Percentiles rank a stretch among this genome's conserved stretches.
phyloP scores from a whole-genome alignment of 805 yeast genomes.

The Saccharomycopsis fibuligera region DNA sequence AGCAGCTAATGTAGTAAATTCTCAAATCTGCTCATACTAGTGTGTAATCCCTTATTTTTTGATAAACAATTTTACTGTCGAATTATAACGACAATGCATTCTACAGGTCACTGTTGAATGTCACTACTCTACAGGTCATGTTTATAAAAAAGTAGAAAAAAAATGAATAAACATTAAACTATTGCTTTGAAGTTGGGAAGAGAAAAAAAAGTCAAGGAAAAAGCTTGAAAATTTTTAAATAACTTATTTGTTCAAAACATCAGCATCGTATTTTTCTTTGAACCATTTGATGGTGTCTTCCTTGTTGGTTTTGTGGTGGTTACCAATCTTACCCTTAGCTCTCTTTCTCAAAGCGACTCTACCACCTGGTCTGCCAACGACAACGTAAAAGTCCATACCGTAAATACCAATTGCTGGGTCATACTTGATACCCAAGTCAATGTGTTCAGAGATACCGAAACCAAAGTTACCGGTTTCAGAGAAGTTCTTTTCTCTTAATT shows the following conservation, averaged over 20 bases:
- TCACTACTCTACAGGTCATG: constrained; percentile 2
- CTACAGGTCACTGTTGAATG: too few relatives aligned
- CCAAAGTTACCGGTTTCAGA: constrained; percentile 99
- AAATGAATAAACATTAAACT: neutral
- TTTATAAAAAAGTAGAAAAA: constrained; percentile 1
- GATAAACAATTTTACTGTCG: neutral
- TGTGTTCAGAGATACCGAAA: constrained; percentile 99
- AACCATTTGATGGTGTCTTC: constrained; percentile 97
- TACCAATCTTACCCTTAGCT: constrained; percentile 81
- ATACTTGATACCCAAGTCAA: constrained; percentile 99
- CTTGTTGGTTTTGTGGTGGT: constrained; percentile 84
- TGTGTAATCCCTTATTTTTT: too few relatives aligned
- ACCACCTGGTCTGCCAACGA: constrained; percentile 98
- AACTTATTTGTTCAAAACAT: constrained; percentile 74
- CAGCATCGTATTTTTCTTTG: constrained; percentile 99
- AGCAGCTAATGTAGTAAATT: too few relatives aligned
- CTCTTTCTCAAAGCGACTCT: constrained; percentile 99
- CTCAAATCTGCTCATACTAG: too few relatives aligned
- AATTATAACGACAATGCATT: too few relatives aligned
- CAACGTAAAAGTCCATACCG: constrained; percentile 99
- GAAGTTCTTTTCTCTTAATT: constrained; percentile 90
- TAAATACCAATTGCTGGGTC: constrained; percentile 99
- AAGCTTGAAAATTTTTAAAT: too few relatives aligned
- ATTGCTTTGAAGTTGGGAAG: constrained; percentile 1
- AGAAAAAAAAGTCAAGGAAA: neutral